phyloP scores from a whole-genome alignment of 169 alveolate species.

The Fabrea salina region DNA sequence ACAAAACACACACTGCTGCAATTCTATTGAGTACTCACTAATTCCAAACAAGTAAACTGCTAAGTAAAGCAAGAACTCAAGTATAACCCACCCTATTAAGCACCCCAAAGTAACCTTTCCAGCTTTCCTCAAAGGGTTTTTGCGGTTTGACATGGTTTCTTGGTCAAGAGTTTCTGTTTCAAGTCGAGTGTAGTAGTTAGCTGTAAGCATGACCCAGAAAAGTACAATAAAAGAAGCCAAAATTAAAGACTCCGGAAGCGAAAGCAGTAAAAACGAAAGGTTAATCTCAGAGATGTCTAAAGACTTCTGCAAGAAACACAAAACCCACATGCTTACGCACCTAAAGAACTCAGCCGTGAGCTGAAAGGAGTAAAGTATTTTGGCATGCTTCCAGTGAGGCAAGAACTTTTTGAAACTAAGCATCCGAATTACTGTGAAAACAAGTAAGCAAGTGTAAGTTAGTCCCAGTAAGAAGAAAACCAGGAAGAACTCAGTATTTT shows the following conservation, averaged over 20 bases:
- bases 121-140: background rate
- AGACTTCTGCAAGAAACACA: background rate
- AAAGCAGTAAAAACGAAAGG: background rate
- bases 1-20: constrained; percentile 4
- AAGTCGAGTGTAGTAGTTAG: background rate
- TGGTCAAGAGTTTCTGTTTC: background rate
- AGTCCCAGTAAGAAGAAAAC: background rate
- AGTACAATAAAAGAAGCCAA: background rate
- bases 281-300: background rate
- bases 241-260: background rate
- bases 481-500: constrained; percentile 54
- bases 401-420: background rate
- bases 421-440: background rate
- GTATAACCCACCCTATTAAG: background rate
- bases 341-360: background rate
- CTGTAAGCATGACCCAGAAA: background rate
- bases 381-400: background rate
- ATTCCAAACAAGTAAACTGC: no score
- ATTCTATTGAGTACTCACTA: no score
- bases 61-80: constrained; percentile 11
- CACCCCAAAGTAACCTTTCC: background rate
- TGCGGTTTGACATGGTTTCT: background rate
- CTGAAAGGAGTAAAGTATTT: background rate
- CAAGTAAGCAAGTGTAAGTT: background rate
- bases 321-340: background rate